A percentile compares a stretch with the other conserved stretches of the same genome.
These are phyloP conservation scores for Coniochaeta hoffmannii DNA, from an alignment of 2,329 filamentous ascomycete species.

Conservation along the genomic window DNA sequence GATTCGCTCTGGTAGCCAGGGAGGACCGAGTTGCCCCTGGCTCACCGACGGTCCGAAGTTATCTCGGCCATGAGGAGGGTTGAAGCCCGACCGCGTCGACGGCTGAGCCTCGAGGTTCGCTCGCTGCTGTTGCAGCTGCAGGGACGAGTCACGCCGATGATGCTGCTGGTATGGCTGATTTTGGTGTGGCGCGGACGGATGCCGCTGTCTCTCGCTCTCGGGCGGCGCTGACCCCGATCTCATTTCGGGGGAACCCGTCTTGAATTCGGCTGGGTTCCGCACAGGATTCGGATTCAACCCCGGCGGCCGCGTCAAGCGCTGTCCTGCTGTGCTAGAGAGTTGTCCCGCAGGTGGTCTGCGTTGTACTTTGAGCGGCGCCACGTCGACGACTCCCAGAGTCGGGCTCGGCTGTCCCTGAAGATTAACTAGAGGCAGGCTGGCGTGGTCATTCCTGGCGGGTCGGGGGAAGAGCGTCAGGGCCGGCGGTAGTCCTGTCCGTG, in stretches of 20 bases:
- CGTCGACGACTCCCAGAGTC: constrained; percentile 28
- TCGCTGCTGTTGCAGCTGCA: background rate
- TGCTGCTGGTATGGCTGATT: background rate
- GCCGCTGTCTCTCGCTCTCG: background rate
- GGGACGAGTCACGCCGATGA: background rate
- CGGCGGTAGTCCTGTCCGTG: background rate
- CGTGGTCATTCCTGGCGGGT: constrained; percentile 21
- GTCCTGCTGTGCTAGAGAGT: background rate
- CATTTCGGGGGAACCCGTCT: background rate
- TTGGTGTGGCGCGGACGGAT: background rate
- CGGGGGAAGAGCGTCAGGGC: constrained; percentile 22
- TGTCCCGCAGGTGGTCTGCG: background rate
- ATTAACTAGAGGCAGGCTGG: constrained; percentile 13
- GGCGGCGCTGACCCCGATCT: background rate
- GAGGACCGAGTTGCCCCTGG: background rate
- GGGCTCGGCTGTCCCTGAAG: constrained; percentile 34
- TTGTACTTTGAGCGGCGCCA: constrained; percentile 2
- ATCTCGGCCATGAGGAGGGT: background rate
- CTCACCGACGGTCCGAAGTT: background rate
- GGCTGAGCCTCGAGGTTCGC: background rate
- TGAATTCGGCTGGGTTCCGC: background rate
- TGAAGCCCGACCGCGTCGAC: background rate
- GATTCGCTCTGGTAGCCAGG: background rate
- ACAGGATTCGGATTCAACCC: background rate
- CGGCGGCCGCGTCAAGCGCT: background rate